These are phyloP conservation scores for Baffinella frigidus DNA, from an alignment of 208 protist genomes.

Conservation along the genomic window DNA sequence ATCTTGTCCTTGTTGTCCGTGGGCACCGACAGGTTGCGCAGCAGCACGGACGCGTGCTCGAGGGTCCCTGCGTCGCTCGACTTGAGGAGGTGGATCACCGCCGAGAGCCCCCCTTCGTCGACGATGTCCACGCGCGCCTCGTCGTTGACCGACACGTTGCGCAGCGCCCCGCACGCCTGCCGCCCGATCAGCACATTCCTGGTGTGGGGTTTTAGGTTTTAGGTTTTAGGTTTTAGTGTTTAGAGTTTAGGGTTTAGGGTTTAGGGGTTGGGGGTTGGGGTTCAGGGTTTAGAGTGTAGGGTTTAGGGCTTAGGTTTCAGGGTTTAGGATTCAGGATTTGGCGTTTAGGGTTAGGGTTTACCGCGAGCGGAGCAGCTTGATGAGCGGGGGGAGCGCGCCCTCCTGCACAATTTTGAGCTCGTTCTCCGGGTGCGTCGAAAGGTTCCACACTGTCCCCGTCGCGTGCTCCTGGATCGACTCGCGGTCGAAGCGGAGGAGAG, in stretches of 20 bases:
- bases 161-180: slow-evolving; percentile 19
- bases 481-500: slow-evolving; percentile 43
- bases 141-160: slow-evolving; percentile 60
- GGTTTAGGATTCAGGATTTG: too few relatives aligned
- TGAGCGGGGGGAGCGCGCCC: slow-evolving; percentile 45
- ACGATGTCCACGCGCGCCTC: slow-evolving; percentile 42
- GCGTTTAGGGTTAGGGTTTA: too few relatives aligned
- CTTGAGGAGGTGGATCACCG: slow-evolving; percentile 16
- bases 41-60: background rate
- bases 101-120: slow-evolving; percentile 23
- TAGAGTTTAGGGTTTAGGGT: too few relatives aligned
- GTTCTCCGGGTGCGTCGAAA: slow-evolving; percentile 39
- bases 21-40: slow-evolving; percentile 57
- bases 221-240: too few relatives aligned
- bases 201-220: too few relatives aligned
- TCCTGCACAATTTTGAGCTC: slow-evolving; percentile 52
- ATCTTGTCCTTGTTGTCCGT: slow-evolving; percentile 53
- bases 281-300: too few relatives aligned
- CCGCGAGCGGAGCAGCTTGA: slow-evolving; percentile 27
- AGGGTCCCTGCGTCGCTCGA: slow-evolving; percentile 17
- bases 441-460: slow-evolving; percentile 19
- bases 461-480: slow-evolving; percentile 62
- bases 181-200: background rate
- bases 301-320: too few relatives aligned
- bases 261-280: too few relatives aligned